Base-by-base conservation (phyloP, 2,329 filamentous ascomycete species). In the Remersonia thermophila region DNA sequence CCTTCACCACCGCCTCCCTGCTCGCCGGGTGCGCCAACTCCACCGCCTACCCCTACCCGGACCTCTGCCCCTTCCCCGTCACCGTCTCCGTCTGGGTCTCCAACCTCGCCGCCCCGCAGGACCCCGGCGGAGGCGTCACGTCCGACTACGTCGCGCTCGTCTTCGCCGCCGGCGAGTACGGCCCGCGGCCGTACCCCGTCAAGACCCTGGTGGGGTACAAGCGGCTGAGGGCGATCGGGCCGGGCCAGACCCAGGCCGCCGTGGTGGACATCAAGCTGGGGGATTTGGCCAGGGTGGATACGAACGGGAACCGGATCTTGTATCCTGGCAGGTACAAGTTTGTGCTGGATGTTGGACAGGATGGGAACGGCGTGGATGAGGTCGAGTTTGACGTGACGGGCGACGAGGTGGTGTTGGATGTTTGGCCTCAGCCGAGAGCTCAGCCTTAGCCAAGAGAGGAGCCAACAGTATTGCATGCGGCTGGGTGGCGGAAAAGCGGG, bases 91-190 rank as follows among this genome's bases (percentile, higher is more conserved):
- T 71, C 2, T 48, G 52, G 1, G 60, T 73, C n/a, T 54, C 53
- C 1, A 51, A 58, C 12, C 42, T 67, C 7, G 39, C 51, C 0
- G 55, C 71, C 3, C 45, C 51, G 0, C 59, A 71, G 13, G 52
- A 51, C 0, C 73, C 73, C 49, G 61, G 57, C 1, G 66, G 64
- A 3, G 52, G 51, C 2, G 2, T 11, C 2, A 55, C 57, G 1
- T 71, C 67, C 1, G 69, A 73, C 50, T 73, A 66, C 44, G 63
- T 69, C 4, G 55, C 60, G 3, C 56, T 74, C 9, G 58, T 58
- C 2, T 74, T 71, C 50, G 38, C 70, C 3, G 55, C 58, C 17
- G 60, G 61, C 9, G 50, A 59, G 7, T 49, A 50, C 16, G 65
- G 63, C 1, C 67, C 69, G 0, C 45, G 50, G 27, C 70, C 69